Conservation (phyloP, 192 early-diverging fungal genomes). For the Lobosporangium transversale region DNA sequence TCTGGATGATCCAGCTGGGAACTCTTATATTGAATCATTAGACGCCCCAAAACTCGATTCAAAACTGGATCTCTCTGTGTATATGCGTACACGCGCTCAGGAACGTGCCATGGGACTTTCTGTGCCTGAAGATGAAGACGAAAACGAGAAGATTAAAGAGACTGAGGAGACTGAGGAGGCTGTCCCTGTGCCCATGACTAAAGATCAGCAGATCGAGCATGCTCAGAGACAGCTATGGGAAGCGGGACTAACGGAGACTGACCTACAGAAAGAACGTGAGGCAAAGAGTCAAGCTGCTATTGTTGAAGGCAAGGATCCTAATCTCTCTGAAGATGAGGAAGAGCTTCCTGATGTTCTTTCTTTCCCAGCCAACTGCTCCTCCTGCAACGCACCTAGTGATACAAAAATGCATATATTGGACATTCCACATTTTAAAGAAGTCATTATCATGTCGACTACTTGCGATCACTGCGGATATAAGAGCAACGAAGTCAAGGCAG, state of each 20-base stretch:
- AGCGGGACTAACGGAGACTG: constrained; percentile 44
- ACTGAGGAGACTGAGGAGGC: constrained; percentile 22
- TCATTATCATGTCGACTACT: constrained; percentile 93
- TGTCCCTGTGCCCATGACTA: constrained; percentile 28
- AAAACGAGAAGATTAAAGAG: constrained; percentile 24
- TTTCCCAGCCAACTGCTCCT: constrained; percentile 88
- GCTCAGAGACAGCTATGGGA: constrained; percentile 49
- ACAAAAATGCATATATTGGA: constrained; percentile 92
- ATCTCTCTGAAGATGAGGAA: constrained; percentile 63
- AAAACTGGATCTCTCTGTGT: constrained; percentile 73
- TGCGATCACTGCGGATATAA: constrained; percentile 95
- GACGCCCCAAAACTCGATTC: constrained; percentile 79
- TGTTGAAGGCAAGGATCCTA: constrained; percentile 52
- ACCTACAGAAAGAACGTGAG: constrained; percentile 31
- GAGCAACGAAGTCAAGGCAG: constrained; percentile 96
- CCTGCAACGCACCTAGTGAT: constrained; percentile 79
- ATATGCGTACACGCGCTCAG: constrained; percentile 81
- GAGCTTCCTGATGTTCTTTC: constrained; percentile 76
- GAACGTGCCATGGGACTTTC: constrained; percentile 78
- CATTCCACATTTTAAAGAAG: constrained; percentile 96
- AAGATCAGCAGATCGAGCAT: constrained; percentile 35
- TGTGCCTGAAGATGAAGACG: constrained; percentile 64
- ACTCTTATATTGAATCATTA: constrained; percentile 91
- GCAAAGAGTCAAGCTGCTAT: constrained; percentile 6
- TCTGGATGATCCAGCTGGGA: constrained; percentile 92